Evolutionary conservation across 108 stramenopile genomes (phyloP), one percentile per base, ranked within the genome.

Genomic region (Nitzschia putrida): DNA sequence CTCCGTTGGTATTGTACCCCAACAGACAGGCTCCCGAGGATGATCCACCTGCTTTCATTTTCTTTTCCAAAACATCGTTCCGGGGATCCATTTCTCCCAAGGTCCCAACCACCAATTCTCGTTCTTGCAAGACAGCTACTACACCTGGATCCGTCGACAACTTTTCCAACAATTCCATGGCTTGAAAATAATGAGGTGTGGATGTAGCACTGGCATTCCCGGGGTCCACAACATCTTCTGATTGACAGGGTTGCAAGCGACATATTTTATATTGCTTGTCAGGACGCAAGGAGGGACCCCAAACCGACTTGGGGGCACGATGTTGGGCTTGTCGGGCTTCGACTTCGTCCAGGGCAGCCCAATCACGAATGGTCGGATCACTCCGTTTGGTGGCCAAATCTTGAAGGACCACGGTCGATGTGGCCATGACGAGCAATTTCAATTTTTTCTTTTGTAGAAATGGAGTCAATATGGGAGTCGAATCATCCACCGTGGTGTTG

Each of bases 51-150:
- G 20, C 47, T 37, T 39, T 34, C n/a, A n/a, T 39, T n/a, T 68
- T 41, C 40, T 64, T n/a, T 41, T 84, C 57, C 21, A 92, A 40
- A 16, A 83, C 81, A 75, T 92, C 91, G 66, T 92, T 88, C 24
- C 86, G 82, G 13, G 91, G 91, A 71, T 92, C 91, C 88, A 92
- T 89, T 65, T 92, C 91, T 12, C 87, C 86, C 61, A 92, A 61
- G 0, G 83, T 85, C 0, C 81, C 81, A 20, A 92, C 91, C 9
- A 87, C 82, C 25, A 89, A 64, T 71, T 89, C 76, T 39, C 88
- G 71, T 64, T 86, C 84, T 51, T 61, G 73, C 71, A 92, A 52
- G 11, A 89, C 70, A 13, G 83, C 66, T 0, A 85, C 76, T 9
- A 92, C 64, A 18, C 90, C 90, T 3, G 90, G 90, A 79, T 89